Base-by-base conservation (phyloP, 179 eudicot genomes). In the Amaranthus tricolor region DNA sequence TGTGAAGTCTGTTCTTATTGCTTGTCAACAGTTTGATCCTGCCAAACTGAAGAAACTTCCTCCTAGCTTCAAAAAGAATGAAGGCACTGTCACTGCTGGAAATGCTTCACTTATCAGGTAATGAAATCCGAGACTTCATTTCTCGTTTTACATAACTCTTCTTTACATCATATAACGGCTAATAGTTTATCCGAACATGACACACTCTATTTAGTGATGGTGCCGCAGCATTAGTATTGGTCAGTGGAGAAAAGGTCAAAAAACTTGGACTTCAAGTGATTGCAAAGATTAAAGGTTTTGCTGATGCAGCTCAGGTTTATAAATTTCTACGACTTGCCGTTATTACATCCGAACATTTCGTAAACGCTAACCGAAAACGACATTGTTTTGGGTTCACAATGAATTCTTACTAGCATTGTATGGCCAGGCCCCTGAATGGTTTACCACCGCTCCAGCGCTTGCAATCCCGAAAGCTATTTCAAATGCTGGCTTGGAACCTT, bases 381-480 rank as follows among this genome's bases (percentile, higher is more conserved):
- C 43, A 6, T 40, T 24, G 16, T 71, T 61, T 67, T 47, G 15
- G 14, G 52, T 61, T 40, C 67, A 53, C 19, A 15, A 16, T 52
- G 40, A 10, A 67, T 66, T 31, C 66, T 49, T 79, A 66, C 64
- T 53, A 47, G 54, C 59, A 70, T 54, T 47, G 49, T 71, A 71
- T 77, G 57, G 71, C 64, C 90, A 94, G 98, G 92, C 91, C 67
- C 95, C 98, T 14, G 98, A 94, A 81, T 82, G 87, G 83, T 94
- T 94, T 84, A 92, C 98, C 45, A 94, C 97, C 78, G 83, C 98
- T 75, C 98, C 98, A 59, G 89, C 98, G 12, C 88, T 92, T 66
- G 98, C 98, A 19, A 90, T 94, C 67, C 98, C 98, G 12, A 94
- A 94, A 82, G 98, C 98, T 68, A 86, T 94, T 76, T 81, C 89